These are phyloP conservation scores for Russula vinacea DNA, from an alignment of 768 basidiomycete species.

Conservation along the genomic window DNA sequence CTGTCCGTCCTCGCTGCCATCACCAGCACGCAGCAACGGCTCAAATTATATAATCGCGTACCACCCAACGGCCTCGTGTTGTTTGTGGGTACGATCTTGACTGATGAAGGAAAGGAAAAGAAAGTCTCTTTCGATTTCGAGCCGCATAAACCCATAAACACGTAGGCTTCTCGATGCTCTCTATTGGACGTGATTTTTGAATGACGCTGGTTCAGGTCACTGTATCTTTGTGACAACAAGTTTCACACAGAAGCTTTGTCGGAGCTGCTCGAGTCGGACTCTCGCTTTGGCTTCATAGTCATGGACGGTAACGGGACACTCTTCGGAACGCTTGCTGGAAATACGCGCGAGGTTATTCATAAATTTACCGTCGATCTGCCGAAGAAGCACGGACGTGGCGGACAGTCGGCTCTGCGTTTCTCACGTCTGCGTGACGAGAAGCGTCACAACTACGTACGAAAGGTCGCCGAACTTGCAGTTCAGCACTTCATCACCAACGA, in stretches of 20 bases:
- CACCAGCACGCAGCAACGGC: slow-evolving; percentile 94
- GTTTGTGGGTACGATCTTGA: slow-evolving; percentile 96
- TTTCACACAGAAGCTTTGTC: slow-evolving; percentile 98
- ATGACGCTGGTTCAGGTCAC: slow-evolving; percentile 55
- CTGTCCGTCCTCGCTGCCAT: slow-evolving; percentile 97
- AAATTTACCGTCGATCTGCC: slow-evolving; percentile 99
- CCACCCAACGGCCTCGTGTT: slow-evolving; percentile 96
- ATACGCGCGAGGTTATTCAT: slow-evolving; percentile 95
- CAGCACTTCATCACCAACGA: slow-evolving; percentile 98
- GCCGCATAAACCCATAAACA: slow-evolving; percentile 98
- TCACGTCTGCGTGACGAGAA: slow-evolving; percentile 98
- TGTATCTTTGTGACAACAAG: slow-evolving; percentile 99
- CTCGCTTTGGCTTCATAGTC: slow-evolving; percentile 98
- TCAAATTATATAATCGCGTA: slow-evolving; percentile 95
- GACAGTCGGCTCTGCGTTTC: slow-evolving; percentile 99
- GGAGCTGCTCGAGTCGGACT: slow-evolving; percentile 94
- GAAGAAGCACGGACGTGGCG: slow-evolving; percentile 99
- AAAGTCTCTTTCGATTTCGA: slow-evolving; percentile 98
- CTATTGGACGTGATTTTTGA: not conserved
- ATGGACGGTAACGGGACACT: slow-evolving; percentile 99
- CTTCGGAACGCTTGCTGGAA: slow-evolving; percentile 93
- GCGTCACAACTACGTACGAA: slow-evolving; percentile 99
- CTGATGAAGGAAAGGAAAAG: slow-evolving; percentile 99
- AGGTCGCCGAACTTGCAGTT: slow-evolving; percentile 95
- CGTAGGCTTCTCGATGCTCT: slow-evolving; percentile 50